Percentiles rank a stretch among this genome's conserved stretches.
Conservation (phyloP, 805 yeast species). For the Saccharomycopsis fibuligera region DNA sequence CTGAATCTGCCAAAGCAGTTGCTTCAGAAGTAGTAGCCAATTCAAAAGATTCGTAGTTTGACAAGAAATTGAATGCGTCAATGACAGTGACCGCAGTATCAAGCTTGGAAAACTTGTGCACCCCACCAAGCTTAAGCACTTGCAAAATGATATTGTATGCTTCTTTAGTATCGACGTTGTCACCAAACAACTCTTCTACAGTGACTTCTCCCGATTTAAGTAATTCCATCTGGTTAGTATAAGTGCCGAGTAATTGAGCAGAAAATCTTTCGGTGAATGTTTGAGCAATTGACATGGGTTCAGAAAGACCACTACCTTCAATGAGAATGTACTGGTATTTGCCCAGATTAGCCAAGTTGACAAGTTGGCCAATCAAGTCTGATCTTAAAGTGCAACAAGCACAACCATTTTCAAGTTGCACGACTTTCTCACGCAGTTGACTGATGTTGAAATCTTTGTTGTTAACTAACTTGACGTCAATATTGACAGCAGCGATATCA, state of each 20-base stretch:
- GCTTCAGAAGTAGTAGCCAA: slow-evolving; percentile 22
- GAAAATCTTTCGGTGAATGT: slow-evolving; percentile 40
- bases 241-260: slow-evolving; percentile 27
- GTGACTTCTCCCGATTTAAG: slow-evolving; percentile 12
- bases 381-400: slow-evolving; percentile 44
- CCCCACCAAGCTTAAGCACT: slow-evolving; percentile 41
- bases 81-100: slow-evolving; percentile 44
- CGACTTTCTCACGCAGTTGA: slow-evolving; percentile 33
- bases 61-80: slow-evolving; percentile 36
- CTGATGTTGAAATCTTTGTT: slow-evolving; percentile 26
- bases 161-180: slow-evolving; percentile 21
- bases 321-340: slow-evolving; percentile 38
- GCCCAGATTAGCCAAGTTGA: slow-evolving; percentile 30
- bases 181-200: slow-evolving; percentile 12
- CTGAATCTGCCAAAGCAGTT: no score
- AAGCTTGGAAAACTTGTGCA: slow-evolving; percentile 33
- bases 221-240: slow-evolving; percentile 23
- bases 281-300: slow-evolving; percentile 47
- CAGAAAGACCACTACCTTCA: slow-evolving; percentile 42
- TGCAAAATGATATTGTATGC: slow-evolving; percentile 23
- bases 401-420: slow-evolving; percentile 43
- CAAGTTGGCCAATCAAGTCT: slow-evolving; percentile 39
- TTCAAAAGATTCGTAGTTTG: slow-evolving; percentile 31
- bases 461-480: slow-evolving; percentile 37
- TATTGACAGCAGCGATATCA: slow-evolving; percentile 38